Percentiles rank a stretch among this genome's conserved stretches.
Conservation (phyloP, 2,329 filamentous ascomycete genomes). For the Bimuria novae-zelandiae region DNA sequence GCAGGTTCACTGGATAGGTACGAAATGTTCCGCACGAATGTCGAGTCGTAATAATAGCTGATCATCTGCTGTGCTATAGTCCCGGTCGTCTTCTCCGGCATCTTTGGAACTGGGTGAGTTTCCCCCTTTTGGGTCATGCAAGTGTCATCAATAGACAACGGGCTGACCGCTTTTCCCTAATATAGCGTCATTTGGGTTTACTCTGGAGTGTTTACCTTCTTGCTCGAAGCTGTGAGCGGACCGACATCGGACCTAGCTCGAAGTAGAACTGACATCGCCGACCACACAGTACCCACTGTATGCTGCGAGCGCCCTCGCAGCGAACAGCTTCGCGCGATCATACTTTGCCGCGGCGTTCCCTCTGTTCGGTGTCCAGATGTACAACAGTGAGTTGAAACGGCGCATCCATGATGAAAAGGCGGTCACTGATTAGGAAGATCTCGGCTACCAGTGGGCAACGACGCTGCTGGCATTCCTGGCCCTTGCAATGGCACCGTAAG, state of each 20-base stretch:
- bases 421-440: constrained; percentile 50
- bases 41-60: constrained; percentile 37
- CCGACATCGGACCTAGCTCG: constrained; percentile 28
- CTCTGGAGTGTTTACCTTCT: constrained; percentile 84
- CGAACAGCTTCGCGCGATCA: constrained; percentile 56
- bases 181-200: constrained; percentile 75
- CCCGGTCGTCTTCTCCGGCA: constrained; percentile 54
- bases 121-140: constrained; percentile 22
- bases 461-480: constrained; percentile 54
- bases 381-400: constrained; percentile 50
- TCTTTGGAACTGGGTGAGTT: constrained; percentile 53
- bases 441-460: constrained; percentile 58
- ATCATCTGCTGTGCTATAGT: constrained; percentile 44
- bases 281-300: constrained; percentile 54
- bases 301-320: constrained; percentile 55
- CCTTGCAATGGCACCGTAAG: constrained; percentile 55
- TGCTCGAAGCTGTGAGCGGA: constrained; percentile 64
- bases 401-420: constrained; percentile 43
- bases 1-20: constrained; percentile 58
- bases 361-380: constrained; percentile 57
- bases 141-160: constrained; percentile 28
- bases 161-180: constrained; percentile 35
- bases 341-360: constrained; percentile 55
- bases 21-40: constrained; percentile 24
- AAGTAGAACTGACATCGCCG: constrained; percentile 30